These are phyloP conservation scores for Graphilbum fragrans DNA, from an alignment of 2,329 filamentous ascomycete genomes.

Conservation along the genomic window DNA sequence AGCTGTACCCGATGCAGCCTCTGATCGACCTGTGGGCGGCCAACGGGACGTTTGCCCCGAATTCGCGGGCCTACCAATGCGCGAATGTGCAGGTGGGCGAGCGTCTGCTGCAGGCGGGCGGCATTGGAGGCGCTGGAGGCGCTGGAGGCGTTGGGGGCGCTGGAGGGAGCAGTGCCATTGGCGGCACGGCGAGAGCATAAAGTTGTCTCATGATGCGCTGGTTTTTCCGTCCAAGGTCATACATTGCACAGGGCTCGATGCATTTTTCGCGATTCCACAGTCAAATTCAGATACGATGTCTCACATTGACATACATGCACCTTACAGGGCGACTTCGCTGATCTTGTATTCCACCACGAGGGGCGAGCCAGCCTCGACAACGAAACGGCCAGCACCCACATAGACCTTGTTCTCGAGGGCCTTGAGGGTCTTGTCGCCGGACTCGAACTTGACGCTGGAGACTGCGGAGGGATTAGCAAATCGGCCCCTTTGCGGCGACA, in stretches of 20 bases:
- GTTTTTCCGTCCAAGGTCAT: no score
- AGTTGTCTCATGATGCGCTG: no score
- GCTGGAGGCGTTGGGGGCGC: no score
- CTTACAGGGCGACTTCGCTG: conserved; percentile 22
- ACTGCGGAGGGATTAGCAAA: conserved; percentile 12
- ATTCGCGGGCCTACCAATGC: conserved; percentile 56
- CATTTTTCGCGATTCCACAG: not conserved
- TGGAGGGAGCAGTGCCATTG: no score
- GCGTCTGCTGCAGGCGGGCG: no score
- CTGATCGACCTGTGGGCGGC: conserved; percentile 85
- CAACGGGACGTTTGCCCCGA: conserved; percentile 73
- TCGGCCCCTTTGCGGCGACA: not conserved
- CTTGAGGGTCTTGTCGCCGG: conserved; percentile 20
- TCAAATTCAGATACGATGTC: no score
- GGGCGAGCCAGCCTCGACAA: conserved; percentile 25
- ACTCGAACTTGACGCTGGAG: conserved; percentile 24
- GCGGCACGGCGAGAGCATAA: no score
- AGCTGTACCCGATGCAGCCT: conserved; percentile 92
- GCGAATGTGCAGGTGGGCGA: no score
- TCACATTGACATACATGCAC: no score
- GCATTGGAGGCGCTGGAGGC: no score
- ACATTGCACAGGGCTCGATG: no score
- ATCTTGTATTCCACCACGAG: conserved; percentile 31
- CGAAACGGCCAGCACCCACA: conserved; percentile 27
- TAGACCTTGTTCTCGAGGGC: conserved; percentile 25